Base-by-base conservation (phyloP, 208 protist genomes). In the Leishmania braziliensis region DNA sequence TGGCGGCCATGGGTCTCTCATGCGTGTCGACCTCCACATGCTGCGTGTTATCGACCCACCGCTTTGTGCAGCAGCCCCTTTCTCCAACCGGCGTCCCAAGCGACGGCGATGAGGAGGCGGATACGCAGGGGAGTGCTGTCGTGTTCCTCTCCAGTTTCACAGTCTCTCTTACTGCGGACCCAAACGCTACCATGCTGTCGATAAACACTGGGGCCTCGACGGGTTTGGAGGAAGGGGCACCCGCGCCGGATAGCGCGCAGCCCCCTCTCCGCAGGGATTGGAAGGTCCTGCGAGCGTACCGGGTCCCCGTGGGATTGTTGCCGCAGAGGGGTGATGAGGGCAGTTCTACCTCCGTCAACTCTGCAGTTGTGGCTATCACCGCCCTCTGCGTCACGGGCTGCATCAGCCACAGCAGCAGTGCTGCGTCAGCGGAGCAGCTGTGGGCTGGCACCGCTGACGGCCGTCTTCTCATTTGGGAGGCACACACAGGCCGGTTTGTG, bases 381-480 rank as follows among this genome's bases (percentile, higher is more conserved):
- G 71, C 82, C 46, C 79, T 78, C 73, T 87, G 85, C 14, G 63
- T 62, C 29, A 76, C 75, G 36, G 33, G 53, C n/a, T 46, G 62
- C 50, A 39, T 8, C 43, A 36, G 72, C 33, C 53, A 46, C 50
- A 51, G 48, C 72, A 53, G 43, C 46, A 74, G 43, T 26, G 65
- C 29, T 36, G 29, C n/a, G 43, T 8, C 54, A n/a, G 39, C 53
- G 10, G 43, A 60, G 48, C 63, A 70, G n/a, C 70, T 92, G 6
- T 92, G 89, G 89, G 86, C 86, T 43, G 86, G 89, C 51, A 90
- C 86, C 14, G 48, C 71, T 26, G 74, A 78, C 53, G 89, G 86
- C 2, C 80, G 80, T 3, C 77, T 92, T 26, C 70, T 86, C n/a
- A 79, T 90, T 39, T 92, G 89, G 89, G 70, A 88, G 26, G 82